Conservation (phyloP, 2,329 filamentous ascomycete species). For the Ceratocystiopsis sp. region DNA sequence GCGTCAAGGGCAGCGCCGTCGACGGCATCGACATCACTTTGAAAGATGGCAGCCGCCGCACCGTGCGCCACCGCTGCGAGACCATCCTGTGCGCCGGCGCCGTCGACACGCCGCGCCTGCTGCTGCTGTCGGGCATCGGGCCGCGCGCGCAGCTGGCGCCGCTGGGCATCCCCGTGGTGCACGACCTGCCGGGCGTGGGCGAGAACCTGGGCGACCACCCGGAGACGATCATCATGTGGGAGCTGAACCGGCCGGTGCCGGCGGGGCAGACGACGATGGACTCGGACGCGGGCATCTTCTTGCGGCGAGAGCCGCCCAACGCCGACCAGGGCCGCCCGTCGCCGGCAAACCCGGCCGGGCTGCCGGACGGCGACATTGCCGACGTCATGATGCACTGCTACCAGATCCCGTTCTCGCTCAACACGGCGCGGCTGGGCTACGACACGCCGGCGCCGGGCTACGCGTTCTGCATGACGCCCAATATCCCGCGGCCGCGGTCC, state of each 20-base stretch:
- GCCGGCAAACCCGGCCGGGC: constrained; percentile 28
- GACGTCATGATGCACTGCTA: constrained; percentile 97
- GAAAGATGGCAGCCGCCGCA: constrained; percentile 29
- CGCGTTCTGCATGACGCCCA: constrained; percentile 86
- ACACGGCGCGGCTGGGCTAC: constrained; percentile 67
- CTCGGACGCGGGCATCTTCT: constrained; percentile 76
- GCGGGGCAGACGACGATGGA: constrained; percentile 78
- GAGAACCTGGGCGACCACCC: constrained; percentile 45
- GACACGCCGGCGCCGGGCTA: constrained; percentile 37
- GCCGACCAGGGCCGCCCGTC: constrained; percentile 41
- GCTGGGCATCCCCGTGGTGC: constrained; percentile 37
- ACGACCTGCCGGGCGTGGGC: constrained; percentile 41
- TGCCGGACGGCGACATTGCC: constrained; percentile 54
- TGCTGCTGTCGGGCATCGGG: constrained; percentile 40
- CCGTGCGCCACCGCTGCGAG: constrained; percentile 52
- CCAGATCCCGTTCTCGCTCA: constrained; percentile 81
- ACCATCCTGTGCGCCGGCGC: constrained; percentile 68
- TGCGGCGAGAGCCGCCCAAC: constrained; percentile 58
- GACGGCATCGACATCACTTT: constrained; percentile 48
- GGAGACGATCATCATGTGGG: constrained; percentile 49
- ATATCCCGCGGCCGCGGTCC: constrained; percentile 70
- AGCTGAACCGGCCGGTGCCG: constrained; percentile 61
- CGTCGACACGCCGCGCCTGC: constrained; percentile 58
- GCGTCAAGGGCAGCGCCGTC: constrained; percentile 44
- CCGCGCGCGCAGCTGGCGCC: constrained; percentile 33